These are phyloP conservation scores for Diatrype stigma DNA, from an alignment of 2,329 filamentous ascomycete species.

Conservation along the genomic window DNA sequence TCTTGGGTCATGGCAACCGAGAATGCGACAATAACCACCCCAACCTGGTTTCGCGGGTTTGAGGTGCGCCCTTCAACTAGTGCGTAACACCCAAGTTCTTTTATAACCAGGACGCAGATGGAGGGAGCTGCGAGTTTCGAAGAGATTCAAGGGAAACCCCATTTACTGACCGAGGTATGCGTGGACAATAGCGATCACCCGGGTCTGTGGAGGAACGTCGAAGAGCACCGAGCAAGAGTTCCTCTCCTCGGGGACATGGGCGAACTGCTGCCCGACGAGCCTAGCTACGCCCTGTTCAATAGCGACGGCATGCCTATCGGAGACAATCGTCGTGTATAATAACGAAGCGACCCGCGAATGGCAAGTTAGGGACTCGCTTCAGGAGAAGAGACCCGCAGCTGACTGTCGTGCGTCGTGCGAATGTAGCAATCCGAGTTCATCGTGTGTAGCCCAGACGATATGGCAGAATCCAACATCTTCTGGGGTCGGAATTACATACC, in stretches of 20 bases:
- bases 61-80: slow-evolving; percentile 1
- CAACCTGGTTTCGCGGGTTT: slow-evolving; percentile 1
- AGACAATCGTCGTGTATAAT: neutral
- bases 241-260: neutral
- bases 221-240: neutral
- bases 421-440: too few relatives aligned
- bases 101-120: too few relatives aligned
- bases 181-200: neutral
- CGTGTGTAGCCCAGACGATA: neutral
- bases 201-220: neutral
- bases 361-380: neutral
- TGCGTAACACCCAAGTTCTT: neutral
- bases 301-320: neutral
- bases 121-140: too few relatives aligned
- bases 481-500: neutral
- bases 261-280: neutral
- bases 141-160: too few relatives aligned
- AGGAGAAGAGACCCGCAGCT: too few relatives aligned
- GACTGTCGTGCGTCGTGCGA: too few relatives aligned
- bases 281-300: neutral
- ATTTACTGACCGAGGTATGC: too few relatives aligned
- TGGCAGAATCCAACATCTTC: neutral
- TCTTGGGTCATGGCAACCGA: too few relatives aligned
- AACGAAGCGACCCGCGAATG: neutral
- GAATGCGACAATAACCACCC: neutral